phyloP scores from a whole-genome alignment of 1,284 basidiomycete genomes.

The Violaceomyces palustris region DNA sequence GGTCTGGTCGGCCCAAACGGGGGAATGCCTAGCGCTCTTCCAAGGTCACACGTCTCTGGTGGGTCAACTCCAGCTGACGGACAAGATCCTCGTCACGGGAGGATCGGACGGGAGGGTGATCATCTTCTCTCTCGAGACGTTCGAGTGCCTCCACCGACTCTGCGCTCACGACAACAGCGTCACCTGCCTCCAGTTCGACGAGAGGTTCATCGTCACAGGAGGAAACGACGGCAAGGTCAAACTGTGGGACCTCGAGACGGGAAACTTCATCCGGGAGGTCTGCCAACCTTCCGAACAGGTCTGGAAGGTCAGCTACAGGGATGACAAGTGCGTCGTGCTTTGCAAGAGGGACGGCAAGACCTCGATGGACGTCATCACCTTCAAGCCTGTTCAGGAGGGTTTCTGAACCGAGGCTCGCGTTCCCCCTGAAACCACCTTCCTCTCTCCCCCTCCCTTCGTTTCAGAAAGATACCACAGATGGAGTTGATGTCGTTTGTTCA shows the following conservation, averaged over 20 bases:
- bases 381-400: slow-evolving; percentile 39
- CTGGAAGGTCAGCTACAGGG: slow-evolving; percentile 77
- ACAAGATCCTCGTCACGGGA: slow-evolving; percentile 72
- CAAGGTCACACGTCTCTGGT: slow-evolving; percentile 92
- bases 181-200: slow-evolving; percentile 82
- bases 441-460: too few species aligned
- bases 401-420: too few species aligned
- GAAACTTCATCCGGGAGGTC: slow-evolving; percentile 44
- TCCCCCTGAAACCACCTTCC: too few species aligned
- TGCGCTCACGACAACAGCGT: slow-evolving; percentile 77
- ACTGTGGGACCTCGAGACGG: slow-evolving; percentile 63
- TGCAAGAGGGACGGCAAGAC: slow-evolving; percentile 78
- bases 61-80: slow-evolving; percentile 81
- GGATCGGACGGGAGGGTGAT: slow-evolving; percentile 92
- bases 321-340: slow-evolving; percentile 75
- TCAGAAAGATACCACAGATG: too few species aligned
- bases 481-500: too few species aligned
- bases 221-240: slow-evolving; percentile 89
- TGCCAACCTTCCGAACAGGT: slow-evolving; percentile 62
- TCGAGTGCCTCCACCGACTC: slow-evolving; percentile 56
- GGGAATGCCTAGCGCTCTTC: slow-evolving; percentile 76
- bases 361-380: slow-evolving; percentile 70
- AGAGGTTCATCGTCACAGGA: slow-evolving; percentile 57
- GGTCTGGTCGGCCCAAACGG: slow-evolving; percentile 58
- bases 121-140: slow-evolving; percentile 69